Base-by-base conservation (phyloP, 768 basidiomycete species). In the Trametes elegans region DNA sequence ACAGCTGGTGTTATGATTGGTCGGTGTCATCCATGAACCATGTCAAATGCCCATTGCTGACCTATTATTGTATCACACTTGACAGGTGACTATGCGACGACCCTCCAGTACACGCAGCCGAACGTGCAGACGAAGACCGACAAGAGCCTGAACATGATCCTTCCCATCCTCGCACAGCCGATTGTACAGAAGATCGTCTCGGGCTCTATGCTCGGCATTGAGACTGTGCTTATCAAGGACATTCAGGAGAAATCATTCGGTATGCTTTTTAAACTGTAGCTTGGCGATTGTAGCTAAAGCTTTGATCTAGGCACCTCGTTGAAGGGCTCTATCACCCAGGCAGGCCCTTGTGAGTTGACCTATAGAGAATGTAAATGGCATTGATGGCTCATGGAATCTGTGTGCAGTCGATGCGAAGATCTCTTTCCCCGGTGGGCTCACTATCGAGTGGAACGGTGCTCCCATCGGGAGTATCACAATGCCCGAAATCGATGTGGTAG, bases 121-220 rank as follows among this genome's bases (percentile, higher is more conserved):
- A 67, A 66, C 38, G 76, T 90, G 16, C 76, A 81, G 1, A 84
- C 81, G 16, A 64, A 69, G 23, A 89, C 88, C 0, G 88, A 88
- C 63, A 64, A 76, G 16, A 82, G 75, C 39, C 71, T 90, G 51
- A 73, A 85, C 58, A 67, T 85, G 31, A 80, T 90, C 48, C 73
- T 90, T 6, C 88, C 87, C 6, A 64, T 86, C 36, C 77, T 90
- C 53, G 88, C 88, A 0, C 75, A 80, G 48, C 88, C 88, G 4
- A 88, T 90, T 51, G 87, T 90, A 5, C 85, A 89, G 66, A 81
- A 79, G 57, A 77, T 90, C 52, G 84, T 90, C 36, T 73, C 77
- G 5, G 80, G 74, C 16, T 79, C 84, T 16, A 66, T 73, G 7
- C 67, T 89, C 44, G 78, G 80, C 16, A 71, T 90, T 48, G 75